phyloP scores from a whole-genome alignment of 179 eudicot species.

The Drosera spatulata region DNA sequence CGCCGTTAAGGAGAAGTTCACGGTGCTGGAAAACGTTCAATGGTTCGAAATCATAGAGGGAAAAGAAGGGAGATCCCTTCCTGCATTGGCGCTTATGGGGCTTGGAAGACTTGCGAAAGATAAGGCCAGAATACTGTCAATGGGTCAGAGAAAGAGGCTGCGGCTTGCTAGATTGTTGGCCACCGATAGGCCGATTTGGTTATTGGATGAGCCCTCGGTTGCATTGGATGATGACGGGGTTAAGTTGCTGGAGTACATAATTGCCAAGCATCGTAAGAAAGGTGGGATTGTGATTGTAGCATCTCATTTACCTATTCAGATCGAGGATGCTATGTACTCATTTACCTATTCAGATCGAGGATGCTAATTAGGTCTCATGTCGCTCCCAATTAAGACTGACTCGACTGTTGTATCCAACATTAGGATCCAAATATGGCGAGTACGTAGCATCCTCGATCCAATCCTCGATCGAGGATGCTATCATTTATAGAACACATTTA shows the following conservation, averaged over 20 bases:
- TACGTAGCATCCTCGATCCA: no score
- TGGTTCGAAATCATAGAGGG: constrained; percentile 95
- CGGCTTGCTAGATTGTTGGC: constrained; percentile 83
- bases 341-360: no score
- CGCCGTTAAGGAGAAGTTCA: constrained; percentile 66
- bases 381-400: constrained; percentile 90
- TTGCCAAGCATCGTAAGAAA: constrained; percentile 71
- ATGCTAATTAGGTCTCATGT: constrained; percentile 78
- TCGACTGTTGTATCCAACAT: no score
- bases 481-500: no score
- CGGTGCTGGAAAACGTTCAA: constrained; percentile 71
- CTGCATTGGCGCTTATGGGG: constrained; percentile 87
- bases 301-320: constrained; percentile 74
- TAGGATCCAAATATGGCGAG: no score
- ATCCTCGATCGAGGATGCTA: no score
- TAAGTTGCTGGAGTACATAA: constrained; percentile 62
- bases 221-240: constrained; percentile 88
- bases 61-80: constrained; percentile 62
- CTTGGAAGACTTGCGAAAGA: constrained; percentile 71
- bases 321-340: constrained; percentile 69
- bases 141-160: constrained; percentile 80
- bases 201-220: constrained; percentile 92
- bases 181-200: constrained; percentile 91
- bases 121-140: constrained; percentile 75
- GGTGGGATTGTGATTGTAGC: constrained; percentile 84